Evolutionary conservation across 768 basidiomycete species (phyloP).

Genomic region (Leucogyrophana mollusca): DNA sequence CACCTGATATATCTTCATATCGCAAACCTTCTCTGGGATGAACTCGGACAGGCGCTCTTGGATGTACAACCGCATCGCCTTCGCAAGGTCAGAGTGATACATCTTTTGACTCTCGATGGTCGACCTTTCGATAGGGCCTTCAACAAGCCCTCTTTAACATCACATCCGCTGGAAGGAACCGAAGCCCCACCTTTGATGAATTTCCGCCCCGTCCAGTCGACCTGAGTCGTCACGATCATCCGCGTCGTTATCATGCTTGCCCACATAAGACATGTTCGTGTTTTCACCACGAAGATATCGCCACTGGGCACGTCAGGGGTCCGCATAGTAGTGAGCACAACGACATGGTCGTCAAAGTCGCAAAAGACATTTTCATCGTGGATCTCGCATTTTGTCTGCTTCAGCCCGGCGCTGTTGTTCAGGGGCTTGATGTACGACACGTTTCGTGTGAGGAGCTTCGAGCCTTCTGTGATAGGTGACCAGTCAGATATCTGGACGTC

Average conservation of each 20-base stretch:
- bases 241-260: slow-evolving; percentile 74
- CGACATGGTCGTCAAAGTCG: slow-evolving; percentile 83
- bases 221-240: slow-evolving; percentile 84
- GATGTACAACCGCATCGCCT: slow-evolving; percentile 86
- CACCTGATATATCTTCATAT: too few species aligned
- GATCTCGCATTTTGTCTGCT: slow-evolving; percentile 94
- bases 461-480: slow-evolving; percentile 65
- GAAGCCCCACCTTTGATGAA: slow-evolving; percentile 82
- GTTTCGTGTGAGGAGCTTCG: slow-evolving; percentile 75
- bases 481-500: slow-evolving; percentile 97
- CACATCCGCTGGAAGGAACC: background rate
- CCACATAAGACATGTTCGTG: slow-evolving; percentile 94
- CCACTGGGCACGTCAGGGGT: slow-evolving; percentile 97
- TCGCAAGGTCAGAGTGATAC: slow-evolving; percentile 82
- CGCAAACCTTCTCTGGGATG: slow-evolving; percentile 49
- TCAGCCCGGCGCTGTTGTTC: slow-evolving; percentile 84
- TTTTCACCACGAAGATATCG: slow-evolving; percentile 90
- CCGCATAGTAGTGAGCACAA: slow-evolving; percentile 83
- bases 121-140: slow-evolving; percentile 92
- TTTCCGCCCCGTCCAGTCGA: slow-evolving; percentile 95
- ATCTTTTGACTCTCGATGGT: slow-evolving; percentile 89
- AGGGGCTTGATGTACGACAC: slow-evolving; percentile 98
- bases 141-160: background rate
- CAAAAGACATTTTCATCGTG: slow-evolving; percentile 77
- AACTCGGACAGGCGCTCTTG: slow-evolving; percentile 89